A percentile compares a stretch with the other conserved stretches of the same genome.
Evolutionary conservation across 1,139 yeast genomes (phyloP).

Genomic region (Geotrichum klebahnii): DNA sequence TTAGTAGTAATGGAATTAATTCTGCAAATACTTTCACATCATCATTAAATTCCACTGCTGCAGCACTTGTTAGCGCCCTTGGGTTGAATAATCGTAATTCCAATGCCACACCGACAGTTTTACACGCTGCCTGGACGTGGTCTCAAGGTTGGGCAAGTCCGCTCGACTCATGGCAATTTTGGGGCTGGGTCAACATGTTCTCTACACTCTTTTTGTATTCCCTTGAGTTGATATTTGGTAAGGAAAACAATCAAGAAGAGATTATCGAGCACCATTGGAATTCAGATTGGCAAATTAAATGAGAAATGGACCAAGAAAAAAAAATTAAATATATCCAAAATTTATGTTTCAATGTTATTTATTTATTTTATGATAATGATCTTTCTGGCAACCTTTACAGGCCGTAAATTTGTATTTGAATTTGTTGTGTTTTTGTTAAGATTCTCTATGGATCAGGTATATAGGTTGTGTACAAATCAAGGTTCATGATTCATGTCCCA

Average conservation of each 20-base stretch:
- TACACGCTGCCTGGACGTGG: conserved; percentile 12
- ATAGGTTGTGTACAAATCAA: no score
- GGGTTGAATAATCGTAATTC: not conserved
- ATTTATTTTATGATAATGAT: no score
- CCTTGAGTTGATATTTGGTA: conserved; percentile 57
- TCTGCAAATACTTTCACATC: conserved; percentile 8
- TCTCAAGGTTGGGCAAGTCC: conserved; percentile 52
- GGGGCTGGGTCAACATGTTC: conserved; percentile 94
- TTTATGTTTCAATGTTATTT: no score
- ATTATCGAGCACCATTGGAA: conserved; percentile 20
- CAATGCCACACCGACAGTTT: not conserved
- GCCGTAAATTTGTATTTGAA: no score
- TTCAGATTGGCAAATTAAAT: not conserved
- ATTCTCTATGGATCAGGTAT: no score
- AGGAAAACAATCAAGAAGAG: conserved; percentile 31
- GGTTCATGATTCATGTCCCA: no score
- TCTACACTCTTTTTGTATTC: conserved; percentile 75
- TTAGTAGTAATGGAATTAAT: conserved; percentile 6
- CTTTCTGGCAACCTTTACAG: no score
- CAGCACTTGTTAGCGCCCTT: conserved; percentile 43
- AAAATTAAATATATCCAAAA: no score
- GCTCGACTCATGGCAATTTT: conserved; percentile 64
- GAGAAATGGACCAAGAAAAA: not conserved
- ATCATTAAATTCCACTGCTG: conserved; percentile 35
- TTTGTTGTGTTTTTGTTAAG: no score